A percentile compares a stretch with the other conserved stretches of the same genome.
These are phyloP conservation scores for Cutaneotrichosporon sp. DNA, from an alignment of 1,284 basidiomycete species.

Conservation along the genomic window DNA sequence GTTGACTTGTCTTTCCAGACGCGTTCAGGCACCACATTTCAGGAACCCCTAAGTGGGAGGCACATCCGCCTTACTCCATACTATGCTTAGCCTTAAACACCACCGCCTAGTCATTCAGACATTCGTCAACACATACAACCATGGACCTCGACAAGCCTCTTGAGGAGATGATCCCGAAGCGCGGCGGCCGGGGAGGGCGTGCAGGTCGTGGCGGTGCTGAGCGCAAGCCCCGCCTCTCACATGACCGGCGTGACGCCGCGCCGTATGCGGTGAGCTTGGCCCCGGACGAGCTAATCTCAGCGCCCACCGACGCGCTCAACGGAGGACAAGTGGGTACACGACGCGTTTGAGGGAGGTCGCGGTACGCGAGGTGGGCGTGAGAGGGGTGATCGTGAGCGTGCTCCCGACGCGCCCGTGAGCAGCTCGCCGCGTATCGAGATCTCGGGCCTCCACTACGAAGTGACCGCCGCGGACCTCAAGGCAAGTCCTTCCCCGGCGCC, in stretches of 20 bases:
- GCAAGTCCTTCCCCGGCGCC: slow-evolving; percentile 53
- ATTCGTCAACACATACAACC: slow-evolving; percentile 12
- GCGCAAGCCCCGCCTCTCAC: slow-evolving; percentile 28
- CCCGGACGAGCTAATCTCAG: slow-evolving; percentile 26
- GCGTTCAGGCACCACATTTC: neutral
- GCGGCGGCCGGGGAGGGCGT: slow-evolving; percentile 8
- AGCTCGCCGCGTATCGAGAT: slow-evolving; percentile 70
- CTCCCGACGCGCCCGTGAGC: slow-evolving; percentile 38
- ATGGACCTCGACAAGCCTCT: slow-evolving; percentile 53
- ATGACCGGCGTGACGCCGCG: slow-evolving; percentile 27
- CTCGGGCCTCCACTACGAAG: slow-evolving; percentile 89
- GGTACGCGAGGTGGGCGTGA: slow-evolving; percentile 15
- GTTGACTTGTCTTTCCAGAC: slow-evolving; percentile 5
- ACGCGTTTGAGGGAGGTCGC: slow-evolving; percentile 42
- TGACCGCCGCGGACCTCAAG: slow-evolving; percentile 80
- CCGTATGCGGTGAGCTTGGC: slow-evolving; percentile 43
- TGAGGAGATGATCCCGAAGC: slow-evolving; percentile 46
- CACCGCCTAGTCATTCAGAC: neutral
- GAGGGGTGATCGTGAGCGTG: slow-evolving; percentile 13
- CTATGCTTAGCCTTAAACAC: neutral
- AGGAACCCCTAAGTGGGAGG: slow-evolving; percentile 3
- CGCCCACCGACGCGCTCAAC: slow-evolving; percentile 50
- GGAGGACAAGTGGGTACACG: slow-evolving; percentile 52
- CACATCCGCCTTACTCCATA: neutral
- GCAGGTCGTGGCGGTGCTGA: slow-evolving; percentile 15